Conservation (phyloP, 805 yeast genomes). For the Torulaspora maleeae region DNA sequence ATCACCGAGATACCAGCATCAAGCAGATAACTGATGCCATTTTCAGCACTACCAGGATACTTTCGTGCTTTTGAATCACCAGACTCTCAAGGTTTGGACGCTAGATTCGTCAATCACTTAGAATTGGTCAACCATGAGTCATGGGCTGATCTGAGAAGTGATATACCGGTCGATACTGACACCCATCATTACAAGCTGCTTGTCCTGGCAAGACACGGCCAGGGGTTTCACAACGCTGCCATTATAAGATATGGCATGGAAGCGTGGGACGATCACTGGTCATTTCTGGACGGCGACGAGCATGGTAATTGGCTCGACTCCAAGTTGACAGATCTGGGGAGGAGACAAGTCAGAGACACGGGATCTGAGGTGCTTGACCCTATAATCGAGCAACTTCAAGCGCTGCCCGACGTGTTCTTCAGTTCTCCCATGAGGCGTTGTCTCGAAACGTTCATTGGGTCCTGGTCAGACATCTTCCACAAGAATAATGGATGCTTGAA, state of each 20-base stretch:
- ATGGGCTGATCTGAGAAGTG: slow-evolving; percentile 22
- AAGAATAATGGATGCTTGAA: slow-evolving; percentile 11
- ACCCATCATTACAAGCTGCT: slow-evolving; percentile 21
- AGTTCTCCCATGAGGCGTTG: slow-evolving; percentile 64
- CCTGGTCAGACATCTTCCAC: slow-evolving; percentile 52
- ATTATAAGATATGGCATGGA: slow-evolving; percentile 51
- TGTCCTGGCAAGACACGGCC: slow-evolving; percentile 53
- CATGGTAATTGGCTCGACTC: slow-evolving; percentile 50
- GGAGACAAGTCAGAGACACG: slow-evolving; percentile 50
- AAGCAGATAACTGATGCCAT: neutral
- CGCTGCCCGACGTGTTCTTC: slow-evolving; percentile 53
- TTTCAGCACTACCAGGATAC: slow-evolving; percentile 26
- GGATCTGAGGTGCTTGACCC: slow-evolving; percentile 24
- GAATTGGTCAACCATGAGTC: slow-evolving; percentile 14
- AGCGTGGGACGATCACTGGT: slow-evolving; percentile 57
- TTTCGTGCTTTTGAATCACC: slow-evolving; percentile 20
- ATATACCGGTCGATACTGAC: slow-evolving; percentile 22
- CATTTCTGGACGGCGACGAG: slow-evolving; percentile 49
- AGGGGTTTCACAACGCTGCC: slow-evolving; percentile 59
- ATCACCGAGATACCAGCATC: too few species aligned
- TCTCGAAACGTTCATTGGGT: slow-evolving; percentile 48
- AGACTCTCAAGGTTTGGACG: slow-evolving; percentile 13
- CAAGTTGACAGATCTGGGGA: slow-evolving; percentile 50
- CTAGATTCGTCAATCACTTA: slow-evolving; percentile 18
- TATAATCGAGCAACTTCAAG: slow-evolving; percentile 40